Conservation (phyloP, 768 basidiomycete genomes). For the Phanerochaete sordida region DNA sequence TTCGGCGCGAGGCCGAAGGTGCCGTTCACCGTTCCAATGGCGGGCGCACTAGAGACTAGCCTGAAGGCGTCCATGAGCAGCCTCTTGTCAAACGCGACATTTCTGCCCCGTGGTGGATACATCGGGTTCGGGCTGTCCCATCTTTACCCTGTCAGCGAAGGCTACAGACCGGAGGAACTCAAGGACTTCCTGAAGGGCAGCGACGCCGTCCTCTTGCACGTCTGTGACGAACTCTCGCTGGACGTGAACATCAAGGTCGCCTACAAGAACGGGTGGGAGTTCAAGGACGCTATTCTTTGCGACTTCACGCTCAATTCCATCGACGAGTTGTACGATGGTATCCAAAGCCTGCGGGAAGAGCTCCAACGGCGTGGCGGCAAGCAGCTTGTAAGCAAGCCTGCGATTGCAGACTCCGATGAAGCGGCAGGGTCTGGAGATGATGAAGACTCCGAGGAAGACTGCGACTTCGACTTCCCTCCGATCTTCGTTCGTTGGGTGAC, state of each 20-base stretch:
- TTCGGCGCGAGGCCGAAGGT: not conserved
- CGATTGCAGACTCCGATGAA: no score
- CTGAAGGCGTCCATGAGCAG: slow-evolving; percentile 10
- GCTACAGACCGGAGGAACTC: not conserved
- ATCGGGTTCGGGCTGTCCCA: slow-evolving; percentile 36
- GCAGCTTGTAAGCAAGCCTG: not conserved
- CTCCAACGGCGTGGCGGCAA: not conserved
- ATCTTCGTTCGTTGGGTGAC: not conserved
- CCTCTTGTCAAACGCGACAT: slow-evolving; percentile 26
- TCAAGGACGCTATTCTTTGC: not conserved
- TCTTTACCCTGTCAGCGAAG: slow-evolving; percentile 27
- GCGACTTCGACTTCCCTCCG: not conserved
- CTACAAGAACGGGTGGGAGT: not conserved
- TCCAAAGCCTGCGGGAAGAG: no score
- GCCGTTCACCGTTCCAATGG: not conserved
- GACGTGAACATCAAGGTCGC: not conserved
- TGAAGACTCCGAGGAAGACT: not conserved
- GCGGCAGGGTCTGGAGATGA: no score
- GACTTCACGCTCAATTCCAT: not conserved
- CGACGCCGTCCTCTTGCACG: slow-evolving; percentile 2
- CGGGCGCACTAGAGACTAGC: not conserved
- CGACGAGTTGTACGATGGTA: no score
- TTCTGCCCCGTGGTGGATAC: slow-evolving; percentile 33
- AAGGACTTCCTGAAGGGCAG: slow-evolving; percentile 2
- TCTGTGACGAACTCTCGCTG: not conserved